Evolutionary conservation across 352 stramenopile genomes (phyloP), one percentile per base, ranked within the genome.

Genomic region (Phytophthora sp.): DNA sequence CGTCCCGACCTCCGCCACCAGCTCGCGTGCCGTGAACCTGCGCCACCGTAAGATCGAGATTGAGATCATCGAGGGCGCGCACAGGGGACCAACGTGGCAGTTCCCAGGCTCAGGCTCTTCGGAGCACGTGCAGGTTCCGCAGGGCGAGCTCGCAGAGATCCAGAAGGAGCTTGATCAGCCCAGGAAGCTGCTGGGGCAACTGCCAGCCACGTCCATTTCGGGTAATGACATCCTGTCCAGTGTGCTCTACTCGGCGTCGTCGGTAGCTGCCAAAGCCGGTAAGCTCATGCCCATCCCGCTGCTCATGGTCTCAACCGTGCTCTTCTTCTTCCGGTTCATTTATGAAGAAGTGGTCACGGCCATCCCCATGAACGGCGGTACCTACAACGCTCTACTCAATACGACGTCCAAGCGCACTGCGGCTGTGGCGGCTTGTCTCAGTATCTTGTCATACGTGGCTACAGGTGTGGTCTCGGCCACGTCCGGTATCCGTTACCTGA

Each of bases 371-470:
- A 97, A 97, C 73, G 91, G 91, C 9, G 91, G 91, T 16, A 90
- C 87, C 9, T 97, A 97, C 73, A 97, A 96, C 64, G 83, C 90
- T 1, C 76, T 97, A 24, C 61, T 97, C 8, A 97, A 97, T 73
- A 92, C 87, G 18, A 97, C 89, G 24, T 91, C 73, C 23, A 97
- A 97, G 71, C 75, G 80, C 35, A 76, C 93, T n/a, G 90, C 91
- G 3, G 86, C 87, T 0, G 73, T 95, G 9, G 88, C 89, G 3
- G 91, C 91, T 8, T 85, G 77, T 31, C 81, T 97, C 13, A 79
- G 86, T 29, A 89, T 97, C 52, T 80, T 97, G 57, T 90, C 88
- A 7, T 97, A 97, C 79, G 70, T 97, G 16, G 90, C 91, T 0
- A 97, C 91, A 1, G 91, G 86, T 41, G 80, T 88, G 1, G 77